Percentiles rank a stretch among this genome's conserved stretches.
These are phyloP conservation scores for Tulasnella sp. DNA, from an alignment of 768 basidiomycete species.

Conservation along the genomic window DNA sequence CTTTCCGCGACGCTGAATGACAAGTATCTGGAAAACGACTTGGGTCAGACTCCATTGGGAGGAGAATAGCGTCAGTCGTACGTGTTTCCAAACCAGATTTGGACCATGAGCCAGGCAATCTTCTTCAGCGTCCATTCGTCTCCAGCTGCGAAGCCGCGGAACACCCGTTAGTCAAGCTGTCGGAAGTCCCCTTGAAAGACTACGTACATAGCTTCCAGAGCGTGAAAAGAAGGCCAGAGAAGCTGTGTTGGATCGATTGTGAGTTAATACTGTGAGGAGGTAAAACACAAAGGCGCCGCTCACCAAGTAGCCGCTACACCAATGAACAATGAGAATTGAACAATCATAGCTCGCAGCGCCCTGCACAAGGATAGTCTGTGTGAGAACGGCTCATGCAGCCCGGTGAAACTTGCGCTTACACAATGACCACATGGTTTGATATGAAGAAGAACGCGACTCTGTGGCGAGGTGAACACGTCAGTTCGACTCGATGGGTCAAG, in stretches of 20 bases:
- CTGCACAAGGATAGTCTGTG: slow-evolving; percentile 40
- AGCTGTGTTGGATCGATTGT: slow-evolving; percentile 71
- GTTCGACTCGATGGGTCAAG: not conserved
- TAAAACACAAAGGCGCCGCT: slow-evolving; percentile 48
- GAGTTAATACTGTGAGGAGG: slow-evolving; percentile 51
- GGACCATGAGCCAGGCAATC: slow-evolving; percentile 80
- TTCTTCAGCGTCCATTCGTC: slow-evolving; percentile 45
- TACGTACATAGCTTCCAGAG: slow-evolving; percentile 49
- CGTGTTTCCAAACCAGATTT: slow-evolving; percentile 83
- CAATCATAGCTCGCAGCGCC: slow-evolving; percentile 76
- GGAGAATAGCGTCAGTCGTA: not conserved
- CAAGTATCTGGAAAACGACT: slow-evolving; percentile 30
- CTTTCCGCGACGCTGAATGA: slow-evolving; percentile 47
- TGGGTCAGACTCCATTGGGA: not conserved
- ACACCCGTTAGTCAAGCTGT: not conserved
- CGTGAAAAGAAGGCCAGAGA: slow-evolving; percentile 68
- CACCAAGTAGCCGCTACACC: slow-evolving; percentile 27
- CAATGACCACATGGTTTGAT: slow-evolving; percentile 69
- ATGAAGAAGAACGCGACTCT: slow-evolving; percentile 78
- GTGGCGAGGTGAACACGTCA: not conserved
- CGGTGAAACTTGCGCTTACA: slow-evolving; percentile 48
- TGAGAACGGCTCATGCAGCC: not conserved
- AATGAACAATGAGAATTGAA: slow-evolving; percentile 31
- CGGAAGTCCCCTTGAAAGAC: not conserved
- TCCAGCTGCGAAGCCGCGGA: slow-evolving; percentile 34